Base-by-base conservation (phyloP, 768 basidiomycete species). In the Suillus subluteus region DNA sequence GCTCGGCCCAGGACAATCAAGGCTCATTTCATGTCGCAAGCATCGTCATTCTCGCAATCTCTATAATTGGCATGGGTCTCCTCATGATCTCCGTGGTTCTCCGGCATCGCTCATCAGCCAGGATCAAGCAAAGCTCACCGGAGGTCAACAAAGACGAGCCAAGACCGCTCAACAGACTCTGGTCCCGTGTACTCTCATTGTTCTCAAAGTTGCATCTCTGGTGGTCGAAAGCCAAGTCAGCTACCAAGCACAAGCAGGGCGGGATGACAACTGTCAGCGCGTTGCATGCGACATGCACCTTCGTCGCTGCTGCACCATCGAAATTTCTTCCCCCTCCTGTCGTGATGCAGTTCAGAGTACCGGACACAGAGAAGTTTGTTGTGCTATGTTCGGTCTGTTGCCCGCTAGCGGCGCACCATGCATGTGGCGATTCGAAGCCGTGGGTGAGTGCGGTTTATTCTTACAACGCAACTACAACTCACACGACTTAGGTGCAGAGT, bases 301-400 rank as follows among this genome's bases (percentile, higher is more conserved):
- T 75, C 4, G 67, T 76, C 18, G 76, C 76, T 64, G 74, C 71
- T 50, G 73, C 76, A 26, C 71, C 71, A 32, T 73, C 62, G 48
- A 73, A 73, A 41, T 41, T 66, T 6, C 68, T 75, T 32, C 64
- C 69, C 18, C 46, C 71, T 41, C 65, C 74, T 41, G 70, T 71
- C 73, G 41, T 61, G 30, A 76, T 76, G 64, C 71, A 69, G 35
- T 67, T 74, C n/a, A 50, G 62, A 58, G 62, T 68, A 16, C 74
- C 74, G 16, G 50, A 69, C 26, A 23, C 66, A 48, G 67, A 68
- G 63, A 68, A 69, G 62, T 37, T n/a, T 38, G 21, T 56, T n/a
- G 35, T 56, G 35, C 35, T 56, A n/a, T 56, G 55, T 35, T 38
- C 55, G 21, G 35, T 37, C 35, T n/a, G 55, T 35, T 56, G 55